Conservation (phyloP, 2,329 filamentous ascomycete species). For the Aureobasidium sp. region DNA sequence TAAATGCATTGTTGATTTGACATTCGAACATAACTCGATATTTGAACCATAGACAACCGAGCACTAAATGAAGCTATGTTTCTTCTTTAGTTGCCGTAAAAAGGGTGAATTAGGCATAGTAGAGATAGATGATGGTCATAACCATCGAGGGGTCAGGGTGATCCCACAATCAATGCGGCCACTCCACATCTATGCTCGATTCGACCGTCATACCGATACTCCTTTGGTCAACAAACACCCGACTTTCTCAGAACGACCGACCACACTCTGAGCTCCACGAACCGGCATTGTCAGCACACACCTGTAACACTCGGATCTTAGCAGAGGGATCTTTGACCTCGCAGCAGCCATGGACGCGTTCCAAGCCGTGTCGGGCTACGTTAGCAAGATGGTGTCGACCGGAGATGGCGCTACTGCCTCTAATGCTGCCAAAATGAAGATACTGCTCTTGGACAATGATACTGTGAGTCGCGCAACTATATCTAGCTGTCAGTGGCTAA, state of each 20-base stretch:
- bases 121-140: background rate
- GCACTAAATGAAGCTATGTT: too few relatives aligned
- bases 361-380: conserved; percentile 86
- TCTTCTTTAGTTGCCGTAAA: too few relatives aligned
- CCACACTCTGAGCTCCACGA: too few relatives aligned
- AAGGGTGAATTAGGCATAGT: too few relatives aligned
- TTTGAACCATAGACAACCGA: too few relatives aligned
- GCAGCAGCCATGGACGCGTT: conserved; percentile 71
- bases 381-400: conserved; percentile 88
- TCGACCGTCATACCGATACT: background rate
- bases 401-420: conserved; percentile 56
- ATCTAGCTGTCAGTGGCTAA: conserved; percentile 14
- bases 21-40: too few relatives aligned
- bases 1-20: too few relatives aligned
- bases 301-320: background rate
- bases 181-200: background rate
- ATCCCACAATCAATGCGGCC: too few relatives aligned
- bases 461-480: conserved; percentile 49
- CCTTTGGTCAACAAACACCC: background rate
- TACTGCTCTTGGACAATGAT: conserved; percentile 84
- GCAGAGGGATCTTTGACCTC: background rate
- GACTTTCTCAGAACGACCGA: background rate
- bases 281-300: background rate
- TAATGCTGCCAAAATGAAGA: conserved; percentile 92
- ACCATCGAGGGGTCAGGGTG: background rate